These are phyloP conservation scores for Hyaloscypha finlandica DNA, from an alignment of 495 filamentous ascomycete genomes.

Conservation along the genomic window DNA sequence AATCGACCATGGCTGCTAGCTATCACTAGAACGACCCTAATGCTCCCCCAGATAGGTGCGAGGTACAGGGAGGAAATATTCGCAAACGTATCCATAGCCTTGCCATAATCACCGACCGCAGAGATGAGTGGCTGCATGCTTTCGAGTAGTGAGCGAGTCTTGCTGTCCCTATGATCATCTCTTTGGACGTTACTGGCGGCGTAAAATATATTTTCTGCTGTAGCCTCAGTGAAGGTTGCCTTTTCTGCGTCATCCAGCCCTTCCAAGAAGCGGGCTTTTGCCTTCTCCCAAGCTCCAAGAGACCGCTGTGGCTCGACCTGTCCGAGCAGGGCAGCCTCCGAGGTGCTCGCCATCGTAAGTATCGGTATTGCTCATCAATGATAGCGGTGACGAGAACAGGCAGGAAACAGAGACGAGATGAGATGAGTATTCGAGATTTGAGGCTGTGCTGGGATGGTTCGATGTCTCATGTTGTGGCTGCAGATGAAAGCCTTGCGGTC, in stretches of 20 bases:
- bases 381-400: not conserved
- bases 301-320: not conserved
- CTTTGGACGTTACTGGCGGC: conserved; percentile 25
- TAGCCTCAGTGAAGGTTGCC: conserved; percentile 23
- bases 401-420: not conserved
- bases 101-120: conserved; percentile 41
- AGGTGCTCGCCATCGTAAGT: not conserved
- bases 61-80: conserved; percentile 40
- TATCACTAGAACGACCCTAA: conserved; percentile 42
- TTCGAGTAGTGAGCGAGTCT: conserved; percentile 26
- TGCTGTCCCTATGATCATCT: conserved; percentile 29
- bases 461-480: not conserved
- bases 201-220: conserved; percentile 32
- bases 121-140: conserved; percentile 38
- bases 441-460: not conserved
- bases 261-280: conserved; percentile 35
- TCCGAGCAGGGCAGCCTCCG: not conserved
- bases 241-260: conserved; percentile 34
- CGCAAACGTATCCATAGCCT: conserved; percentile 40
- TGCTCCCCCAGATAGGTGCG: conserved; percentile 45
- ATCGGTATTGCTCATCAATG: not conserved
- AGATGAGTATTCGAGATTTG: not conserved
- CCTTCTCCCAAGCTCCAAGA: conserved; percentile 31
- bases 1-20: conserved; percentile 39
- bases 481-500: not conserved